These are phyloP conservation scores for Westerdykella aurantiaca DNA, from an alignment of 2,329 filamentous ascomycete species.

Conservation along the genomic window DNA sequence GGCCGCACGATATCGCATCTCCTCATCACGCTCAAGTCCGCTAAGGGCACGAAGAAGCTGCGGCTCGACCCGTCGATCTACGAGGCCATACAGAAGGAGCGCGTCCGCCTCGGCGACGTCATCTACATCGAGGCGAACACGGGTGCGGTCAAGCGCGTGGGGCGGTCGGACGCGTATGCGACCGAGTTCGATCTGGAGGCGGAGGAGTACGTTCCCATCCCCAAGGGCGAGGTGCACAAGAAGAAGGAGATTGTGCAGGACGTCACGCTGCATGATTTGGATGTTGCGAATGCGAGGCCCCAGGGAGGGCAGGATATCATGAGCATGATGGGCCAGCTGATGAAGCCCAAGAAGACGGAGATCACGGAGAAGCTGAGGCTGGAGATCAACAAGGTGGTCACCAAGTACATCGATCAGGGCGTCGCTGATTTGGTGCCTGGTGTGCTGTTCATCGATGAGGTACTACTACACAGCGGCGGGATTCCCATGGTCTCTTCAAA, in stretches of 20 bases:
- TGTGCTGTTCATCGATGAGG: slow-evolving; percentile 97
- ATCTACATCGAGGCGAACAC: slow-evolving; percentile 99
- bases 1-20: slow-evolving; percentile 96
- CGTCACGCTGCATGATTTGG: slow-evolving; percentile 92
- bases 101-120: slow-evolving; percentile 91
- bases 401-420: slow-evolving; percentile 97
- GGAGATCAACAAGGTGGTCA: slow-evolving; percentile 99
- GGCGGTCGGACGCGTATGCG: slow-evolving; percentile 90
- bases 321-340: slow-evolving; percentile 99
- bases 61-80: slow-evolving; percentile 96
- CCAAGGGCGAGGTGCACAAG: slow-evolving; percentile 98
- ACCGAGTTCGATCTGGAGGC: slow-evolving; percentile 98
- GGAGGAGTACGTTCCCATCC: slow-evolving; percentile 97
- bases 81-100: slow-evolving; percentile 97
- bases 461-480: slow-evolving; percentile 39
- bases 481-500: slow-evolving; percentile 5
- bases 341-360: slow-evolving; percentile 99
- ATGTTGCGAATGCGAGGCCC: slow-evolving; percentile 89
- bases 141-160: slow-evolving; percentile 93
- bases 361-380: slow-evolving; percentile 94
- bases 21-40: slow-evolving; percentile 89
- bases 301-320: slow-evolving; percentile 98
- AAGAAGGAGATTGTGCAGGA: slow-evolving; percentile 99
- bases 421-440: slow-evolving; percentile 97
- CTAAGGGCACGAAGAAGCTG: slow-evolving; percentile 95